phyloP scores from a whole-genome alignment of 2,329 filamentous ascomycete genomes.

The Curvularia hawaiiensis region DNA sequence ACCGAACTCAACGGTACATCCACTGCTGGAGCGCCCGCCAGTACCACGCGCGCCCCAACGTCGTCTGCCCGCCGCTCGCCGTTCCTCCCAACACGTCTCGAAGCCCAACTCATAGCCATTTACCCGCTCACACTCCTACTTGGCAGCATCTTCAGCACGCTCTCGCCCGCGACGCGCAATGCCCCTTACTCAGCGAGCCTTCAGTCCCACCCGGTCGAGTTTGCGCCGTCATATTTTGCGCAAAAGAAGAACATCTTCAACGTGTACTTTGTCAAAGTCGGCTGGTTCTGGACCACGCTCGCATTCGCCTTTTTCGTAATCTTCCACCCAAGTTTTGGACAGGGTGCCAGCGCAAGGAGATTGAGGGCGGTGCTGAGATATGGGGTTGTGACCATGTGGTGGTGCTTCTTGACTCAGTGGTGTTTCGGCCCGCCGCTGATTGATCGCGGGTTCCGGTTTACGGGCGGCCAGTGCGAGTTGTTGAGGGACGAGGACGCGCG shows the following conservation, averaged over 20 bases:
- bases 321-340: slow-evolving; percentile 66
- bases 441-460: slow-evolving; percentile 86
- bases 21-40: slow-evolving; percentile 32
- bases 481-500: slow-evolving; percentile 55
- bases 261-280: slow-evolving; percentile 88
- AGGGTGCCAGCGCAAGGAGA: slow-evolving; percentile 50
- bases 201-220: slow-evolving; percentile 65
- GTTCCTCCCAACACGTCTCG: slow-evolving; percentile 71
- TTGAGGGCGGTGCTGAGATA: slow-evolving; percentile 71
- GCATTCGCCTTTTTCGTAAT: slow-evolving; percentile 74
- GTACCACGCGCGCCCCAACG: slow-evolving; percentile 31
- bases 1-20: slow-evolving; percentile 17
- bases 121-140: slow-evolving; percentile 82
- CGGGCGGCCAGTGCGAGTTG: slow-evolving; percentile 80
- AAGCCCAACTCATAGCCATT: slow-evolving; percentile 66
- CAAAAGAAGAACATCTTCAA: slow-evolving; percentile 95
- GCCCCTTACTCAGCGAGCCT: slow-evolving; percentile 65
- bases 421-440: slow-evolving; percentile 91
- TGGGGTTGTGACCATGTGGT: slow-evolving; percentile 72
- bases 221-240: slow-evolving; percentile 85
- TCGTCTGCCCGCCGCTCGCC: slow-evolving; percentile 54
- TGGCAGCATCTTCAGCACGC: slow-evolving; percentile 77
- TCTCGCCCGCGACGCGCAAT: slow-evolving; percentile 72
- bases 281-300: slow-evolving; percentile 87
- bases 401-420: slow-evolving; percentile 93